phyloP scores from a whole-genome alignment of 1,284 basidiomycete genomes.

The Fomitopsis schrenkii region DNA sequence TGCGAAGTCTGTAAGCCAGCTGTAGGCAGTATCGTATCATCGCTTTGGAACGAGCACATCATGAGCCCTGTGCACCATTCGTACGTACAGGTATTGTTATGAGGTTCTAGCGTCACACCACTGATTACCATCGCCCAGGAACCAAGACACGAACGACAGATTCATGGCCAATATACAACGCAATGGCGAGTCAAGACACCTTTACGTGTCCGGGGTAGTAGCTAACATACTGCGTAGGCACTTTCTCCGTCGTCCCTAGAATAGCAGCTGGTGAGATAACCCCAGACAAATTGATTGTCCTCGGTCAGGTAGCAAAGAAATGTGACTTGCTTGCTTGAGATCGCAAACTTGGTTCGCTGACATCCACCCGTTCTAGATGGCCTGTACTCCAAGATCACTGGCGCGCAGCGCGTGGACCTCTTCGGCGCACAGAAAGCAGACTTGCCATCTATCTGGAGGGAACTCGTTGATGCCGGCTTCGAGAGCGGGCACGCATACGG shows the following conservation, averaged over 20 bases:
- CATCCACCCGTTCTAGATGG: slow-evolving; percentile 25
- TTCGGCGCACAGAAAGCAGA: slow-evolving; percentile 76
- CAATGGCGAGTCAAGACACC: slow-evolving; percentile 39
- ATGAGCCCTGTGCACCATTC: slow-evolving; percentile 63
- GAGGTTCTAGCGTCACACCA: background rate
- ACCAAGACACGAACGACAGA: slow-evolving; percentile 71
- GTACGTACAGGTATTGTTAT: slow-evolving; percentile 11
- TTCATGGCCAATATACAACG: slow-evolving; percentile 78
- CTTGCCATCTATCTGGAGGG: slow-evolving; percentile 75
- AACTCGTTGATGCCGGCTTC: slow-evolving; percentile 63
- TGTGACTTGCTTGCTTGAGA: slow-evolving; percentile 32
- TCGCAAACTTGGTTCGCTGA: background rate
- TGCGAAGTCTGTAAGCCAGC: slow-evolving; percentile 77
- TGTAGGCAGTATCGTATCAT: slow-evolving; percentile 66
- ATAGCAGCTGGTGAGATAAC: slow-evolving; percentile 69
- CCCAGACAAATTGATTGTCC: slow-evolving; percentile 63
- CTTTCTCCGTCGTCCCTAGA: slow-evolving; percentile 73
- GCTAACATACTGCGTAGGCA: slow-evolving; percentile 28
- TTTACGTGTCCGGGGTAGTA: background rate
- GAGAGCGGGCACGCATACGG: slow-evolving; percentile 80
- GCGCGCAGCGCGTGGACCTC: slow-evolving; percentile 66
- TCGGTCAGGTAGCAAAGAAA: slow-evolving; percentile 70
- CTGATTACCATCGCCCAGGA: slow-evolving; percentile 20
- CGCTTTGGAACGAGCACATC: slow-evolving; percentile 67
- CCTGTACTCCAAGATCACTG: slow-evolving; percentile 69